phyloP scores from a whole-genome alignment of 179 eudicot species.

The Spergularia azorica region DNA sequence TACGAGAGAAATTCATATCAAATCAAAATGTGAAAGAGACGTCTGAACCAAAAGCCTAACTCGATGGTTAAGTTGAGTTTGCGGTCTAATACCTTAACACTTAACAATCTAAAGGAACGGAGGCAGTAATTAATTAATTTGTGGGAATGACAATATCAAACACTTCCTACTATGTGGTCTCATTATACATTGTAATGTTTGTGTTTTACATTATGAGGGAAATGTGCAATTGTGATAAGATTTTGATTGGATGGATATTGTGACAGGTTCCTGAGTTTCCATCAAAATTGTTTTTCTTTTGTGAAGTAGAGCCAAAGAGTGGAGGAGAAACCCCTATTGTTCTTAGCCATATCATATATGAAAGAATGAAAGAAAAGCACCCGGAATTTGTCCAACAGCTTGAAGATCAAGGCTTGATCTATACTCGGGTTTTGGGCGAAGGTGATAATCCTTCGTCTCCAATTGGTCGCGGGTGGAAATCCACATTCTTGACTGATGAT shows the following conservation, averaged over 20 bases:
- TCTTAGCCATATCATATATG: conserved; percentile 77
- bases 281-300: conserved; percentile 86
- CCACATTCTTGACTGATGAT: conserved; percentile 74
- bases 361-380: conserved; percentile 73
- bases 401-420: conserved; percentile 78
- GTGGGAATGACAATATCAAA: too few relatives aligned
- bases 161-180: too few relatives aligned
- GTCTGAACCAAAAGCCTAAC: too few relatives aligned
- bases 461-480: conserved; percentile 91
- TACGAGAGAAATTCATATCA: too few relatives aligned
- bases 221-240: not conserved
- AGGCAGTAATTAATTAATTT: too few relatives aligned
- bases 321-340: conserved; percentile 98
- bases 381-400: conserved; percentile 67
- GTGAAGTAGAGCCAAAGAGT: conserved; percentile 76
- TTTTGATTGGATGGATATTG: conserved; percentile 1
- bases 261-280: conserved; percentile 79
- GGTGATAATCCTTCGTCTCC: conserved; percentile 80
- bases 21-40: too few relatives aligned
- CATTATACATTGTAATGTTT: too few relatives aligned
- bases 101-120: too few relatives aligned
- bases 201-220: too few relatives aligned
- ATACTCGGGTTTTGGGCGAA: conserved; percentile 75
- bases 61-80: too few relatives aligned
- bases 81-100: too few relatives aligned